A percentile compares a stretch with the other conserved stretches of the same genome.
Evolutionary conservation across 257 asterid species (phyloP).

Genomic region (Prunella vulgaris): DNA sequence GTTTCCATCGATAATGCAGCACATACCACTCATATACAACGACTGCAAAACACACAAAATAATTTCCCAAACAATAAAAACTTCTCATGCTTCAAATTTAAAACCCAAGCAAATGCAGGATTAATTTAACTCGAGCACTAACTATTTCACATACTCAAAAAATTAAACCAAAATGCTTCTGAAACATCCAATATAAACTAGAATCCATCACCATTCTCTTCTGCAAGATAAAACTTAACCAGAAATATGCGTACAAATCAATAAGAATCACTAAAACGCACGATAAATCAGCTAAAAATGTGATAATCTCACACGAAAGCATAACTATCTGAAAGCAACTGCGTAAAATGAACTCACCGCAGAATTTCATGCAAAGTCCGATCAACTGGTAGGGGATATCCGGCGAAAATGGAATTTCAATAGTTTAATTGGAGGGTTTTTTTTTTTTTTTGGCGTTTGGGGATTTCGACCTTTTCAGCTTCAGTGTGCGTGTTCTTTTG

Average conservation of each 20-base stretch:
- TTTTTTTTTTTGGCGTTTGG: background rate
- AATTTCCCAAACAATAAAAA: background rate
- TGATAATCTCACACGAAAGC: background rate
- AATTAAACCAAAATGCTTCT: background rate
- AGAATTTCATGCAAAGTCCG: conserved; percentile 13
- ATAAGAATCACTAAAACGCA: background rate
- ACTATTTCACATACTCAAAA: background rate
- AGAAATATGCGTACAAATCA: background rate
- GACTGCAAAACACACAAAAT: conserved; percentile 25
- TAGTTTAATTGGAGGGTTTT: background rate
- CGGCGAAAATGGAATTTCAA: conserved; percentile 9
- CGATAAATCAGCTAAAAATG: conserved; percentile 7
- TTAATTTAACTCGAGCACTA: conserved; percentile 17
- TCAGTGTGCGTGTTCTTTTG: conserved; percentile 9
- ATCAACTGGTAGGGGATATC: conserved; percentile 23
- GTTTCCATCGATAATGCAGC: conserved; percentile 54
- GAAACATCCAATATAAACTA: background rate
- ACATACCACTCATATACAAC: conserved; percentile 36
- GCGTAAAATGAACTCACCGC: conserved; percentile 30
- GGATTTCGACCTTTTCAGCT: conserved; percentile 24
- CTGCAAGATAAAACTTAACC: background rate
- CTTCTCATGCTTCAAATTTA: conserved; percentile 4
- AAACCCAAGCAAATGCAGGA: conserved; percentile 1
- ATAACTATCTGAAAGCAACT: background rate
- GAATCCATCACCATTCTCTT: conserved; percentile 3